Conservation (phyloP, 495 filamentous ascomycete genomes). For the Aspergillus baeticus region DNA sequence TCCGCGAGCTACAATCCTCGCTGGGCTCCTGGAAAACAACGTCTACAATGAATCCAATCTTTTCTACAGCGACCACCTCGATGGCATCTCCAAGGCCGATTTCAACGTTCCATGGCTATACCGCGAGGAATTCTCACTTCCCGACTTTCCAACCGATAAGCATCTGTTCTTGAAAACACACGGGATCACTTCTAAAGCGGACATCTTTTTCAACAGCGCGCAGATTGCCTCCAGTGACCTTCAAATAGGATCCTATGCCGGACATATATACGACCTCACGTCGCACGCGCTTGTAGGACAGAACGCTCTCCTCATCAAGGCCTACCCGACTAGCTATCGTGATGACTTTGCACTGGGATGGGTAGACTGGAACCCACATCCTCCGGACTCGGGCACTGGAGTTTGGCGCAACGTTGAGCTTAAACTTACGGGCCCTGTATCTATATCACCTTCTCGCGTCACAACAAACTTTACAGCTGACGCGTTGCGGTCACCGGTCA, state of each 20-base stretch:
- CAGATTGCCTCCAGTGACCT: constrained; percentile 44
- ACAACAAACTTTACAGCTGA: constrained; percentile 38
- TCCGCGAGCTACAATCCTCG: constrained; percentile 56
- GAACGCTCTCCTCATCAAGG: constrained; percentile 54
- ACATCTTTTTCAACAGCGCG: constrained; percentile 60
- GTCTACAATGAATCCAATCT: constrained; percentile 55
- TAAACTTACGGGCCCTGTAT: constrained; percentile 54
- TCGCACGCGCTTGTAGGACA: constrained; percentile 26
- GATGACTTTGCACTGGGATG: constrained; percentile 60
- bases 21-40: constrained; percentile 51
- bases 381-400: constrained; percentile 57
- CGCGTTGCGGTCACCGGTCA: constrained; percentile 23
- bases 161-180: constrained; percentile 56
- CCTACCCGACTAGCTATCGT: constrained; percentile 58
- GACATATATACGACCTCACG: constrained; percentile 55
- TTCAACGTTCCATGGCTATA: constrained; percentile 62
- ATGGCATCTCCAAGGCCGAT: constrained; percentile 35
- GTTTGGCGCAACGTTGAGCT: constrained; percentile 63
- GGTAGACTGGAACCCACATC: constrained; percentile 67
- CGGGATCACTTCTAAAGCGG: constrained; percentile 60
- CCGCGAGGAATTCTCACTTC: constrained; percentile 52
- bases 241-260: constrained; percentile 58
- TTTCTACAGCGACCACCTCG: constrained; percentile 58
- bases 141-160: constrained; percentile 29
- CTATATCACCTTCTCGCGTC: constrained; percentile 49